A percentile compares a stretch with the other conserved stretches of the same genome.
These are phyloP conservation scores for Hysterangium stoloniferum DNA, from an alignment of 768 basidiomycete genomes.

Conservation along the genomic window DNA sequence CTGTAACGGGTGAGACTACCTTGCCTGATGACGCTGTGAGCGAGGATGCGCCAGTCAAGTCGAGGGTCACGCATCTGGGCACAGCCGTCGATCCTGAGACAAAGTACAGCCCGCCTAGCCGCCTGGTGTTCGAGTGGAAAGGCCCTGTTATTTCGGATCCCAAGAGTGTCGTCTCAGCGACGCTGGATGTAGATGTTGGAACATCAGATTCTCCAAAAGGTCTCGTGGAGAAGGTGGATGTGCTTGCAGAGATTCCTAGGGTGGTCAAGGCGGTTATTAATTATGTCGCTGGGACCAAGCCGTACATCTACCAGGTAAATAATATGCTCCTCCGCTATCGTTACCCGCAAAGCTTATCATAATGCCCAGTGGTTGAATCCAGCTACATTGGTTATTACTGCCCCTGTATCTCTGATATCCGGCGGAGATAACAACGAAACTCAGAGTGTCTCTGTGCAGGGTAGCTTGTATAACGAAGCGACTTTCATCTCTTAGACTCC, in stretches of 20 bases:
- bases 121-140: conserved; percentile 71
- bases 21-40: conserved; percentile 52
- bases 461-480: conserved; percentile 79
- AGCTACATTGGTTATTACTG: conserved; percentile 40
- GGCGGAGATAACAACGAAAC: conserved; percentile 27
- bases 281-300: conserved; percentile 90
- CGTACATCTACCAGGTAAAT: conserved; percentile 87
- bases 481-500: conserved; percentile 66
- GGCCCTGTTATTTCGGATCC: conserved; percentile 49
- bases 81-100: conserved; percentile 67
- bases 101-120: conserved; percentile 65
- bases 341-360: no score
- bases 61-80: conserved; percentile 58
- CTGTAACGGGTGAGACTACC: conserved; percentile 73
- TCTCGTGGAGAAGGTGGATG: conserved; percentile 87
- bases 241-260: conserved; percentile 90
- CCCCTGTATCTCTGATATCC: conserved; percentile 33
- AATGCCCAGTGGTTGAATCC: conserved; percentile 61
- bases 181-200: conserved; percentile 51
- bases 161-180: conserved; percentile 48
- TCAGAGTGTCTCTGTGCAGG: conserved; percentile 43
- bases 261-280: conserved; percentile 88
- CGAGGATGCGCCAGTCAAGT: conserved; percentile 44
- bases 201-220: conserved; percentile 53
- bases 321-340: background rate